Conservation (phyloP, 192 early-diverging fungal genomes). For the Backusella liffmaniae region DNA sequence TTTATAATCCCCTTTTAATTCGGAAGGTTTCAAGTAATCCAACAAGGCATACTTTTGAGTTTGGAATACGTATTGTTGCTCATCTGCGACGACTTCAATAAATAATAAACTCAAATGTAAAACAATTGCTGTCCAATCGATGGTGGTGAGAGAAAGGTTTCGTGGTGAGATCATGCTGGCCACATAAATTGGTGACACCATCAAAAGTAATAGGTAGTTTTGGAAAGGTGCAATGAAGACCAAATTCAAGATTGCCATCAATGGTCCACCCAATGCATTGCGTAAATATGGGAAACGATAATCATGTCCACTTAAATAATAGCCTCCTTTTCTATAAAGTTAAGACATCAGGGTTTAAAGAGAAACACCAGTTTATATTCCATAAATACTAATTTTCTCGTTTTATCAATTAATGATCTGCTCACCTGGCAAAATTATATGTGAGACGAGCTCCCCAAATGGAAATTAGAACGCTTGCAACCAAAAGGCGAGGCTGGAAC, state of each 20-base stretch:
- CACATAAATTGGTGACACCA: slow-evolving; percentile 53
- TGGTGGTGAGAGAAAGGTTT: slow-evolving; percentile 31
- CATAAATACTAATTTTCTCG: neutral
- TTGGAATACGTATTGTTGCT: slow-evolving; percentile 82
- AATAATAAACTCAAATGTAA: slow-evolving; percentile 49
- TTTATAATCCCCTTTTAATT: slow-evolving; percentile 42
- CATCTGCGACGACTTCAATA: slow-evolving; percentile 71
- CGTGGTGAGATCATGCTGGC: slow-evolving; percentile 22
- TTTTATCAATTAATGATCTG: slow-evolving; percentile 12
- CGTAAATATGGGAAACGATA: slow-evolving; percentile 68
- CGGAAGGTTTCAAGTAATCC: slow-evolving; percentile 16
- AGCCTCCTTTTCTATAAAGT: slow-evolving; percentile 68
- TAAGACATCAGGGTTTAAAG: neutral
- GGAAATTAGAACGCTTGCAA: slow-evolving; percentile 46
- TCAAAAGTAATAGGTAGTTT: slow-evolving; percentile 60
- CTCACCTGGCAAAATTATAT: slow-evolving; percentile 64
- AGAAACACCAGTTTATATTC: neutral
- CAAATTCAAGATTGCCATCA: slow-evolving; percentile 68
- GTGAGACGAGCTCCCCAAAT: slow-evolving; percentile 77
- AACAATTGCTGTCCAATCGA: slow-evolving; percentile 46
- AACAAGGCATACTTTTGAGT: slow-evolving; percentile 48
- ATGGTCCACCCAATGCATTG: slow-evolving; percentile 29
- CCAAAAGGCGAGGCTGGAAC: slow-evolving; percentile 38
- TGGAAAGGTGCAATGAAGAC: slow-evolving; percentile 77
- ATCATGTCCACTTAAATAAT: slow-evolving; percentile 63